Evolutionary conservation across 2,329 filamentous ascomycete genomes (phyloP).

Genomic region (Cladosporium sp.): DNA sequence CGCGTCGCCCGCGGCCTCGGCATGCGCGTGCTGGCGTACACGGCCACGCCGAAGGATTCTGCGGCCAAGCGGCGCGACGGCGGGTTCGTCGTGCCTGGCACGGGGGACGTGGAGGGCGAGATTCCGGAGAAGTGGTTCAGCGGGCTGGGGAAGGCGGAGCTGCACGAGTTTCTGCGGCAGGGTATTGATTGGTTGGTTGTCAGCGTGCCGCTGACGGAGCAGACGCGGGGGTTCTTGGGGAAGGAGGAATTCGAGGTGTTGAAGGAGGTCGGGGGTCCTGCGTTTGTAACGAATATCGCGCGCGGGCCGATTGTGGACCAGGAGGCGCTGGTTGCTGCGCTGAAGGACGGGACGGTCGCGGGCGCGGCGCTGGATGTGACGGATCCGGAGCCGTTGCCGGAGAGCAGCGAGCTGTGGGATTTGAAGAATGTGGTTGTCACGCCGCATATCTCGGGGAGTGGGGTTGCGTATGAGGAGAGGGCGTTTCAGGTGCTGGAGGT

Average conservation of each 20-base stretch:
- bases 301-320: constrained; percentile 59
- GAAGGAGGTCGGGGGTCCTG: constrained; percentile 23
- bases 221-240: constrained; percentile 51
- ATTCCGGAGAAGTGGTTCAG: constrained; percentile 53
- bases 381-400: constrained; percentile 69
- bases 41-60: constrained; percentile 61
- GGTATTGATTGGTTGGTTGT: constrained; percentile 54
- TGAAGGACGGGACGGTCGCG: constrained; percentile 49
- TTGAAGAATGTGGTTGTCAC: constrained; percentile 64
- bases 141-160: constrained; percentile 45
- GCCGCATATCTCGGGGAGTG: constrained; percentile 56
- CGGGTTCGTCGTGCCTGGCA: constrained; percentile 62
- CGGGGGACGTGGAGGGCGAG: constrained; percentile 52
- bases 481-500: constrained; percentile 52
- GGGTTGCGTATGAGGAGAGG: constrained; percentile 50
- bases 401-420: constrained; percentile 62
- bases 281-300: constrained; percentile 64
- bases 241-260: constrained; percentile 45
- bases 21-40: constrained; percentile 69
- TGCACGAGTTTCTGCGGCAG: constrained; percentile 50
- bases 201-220: constrained; percentile 49
- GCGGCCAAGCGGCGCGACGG: constrained; percentile 57
- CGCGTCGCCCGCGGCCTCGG: constrained; percentile 43
- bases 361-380: constrained; percentile 74
- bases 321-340: constrained; percentile 55